Base-by-base conservation (phyloP, 345 rosid species). In the Gossypium mustelinum region DNA sequence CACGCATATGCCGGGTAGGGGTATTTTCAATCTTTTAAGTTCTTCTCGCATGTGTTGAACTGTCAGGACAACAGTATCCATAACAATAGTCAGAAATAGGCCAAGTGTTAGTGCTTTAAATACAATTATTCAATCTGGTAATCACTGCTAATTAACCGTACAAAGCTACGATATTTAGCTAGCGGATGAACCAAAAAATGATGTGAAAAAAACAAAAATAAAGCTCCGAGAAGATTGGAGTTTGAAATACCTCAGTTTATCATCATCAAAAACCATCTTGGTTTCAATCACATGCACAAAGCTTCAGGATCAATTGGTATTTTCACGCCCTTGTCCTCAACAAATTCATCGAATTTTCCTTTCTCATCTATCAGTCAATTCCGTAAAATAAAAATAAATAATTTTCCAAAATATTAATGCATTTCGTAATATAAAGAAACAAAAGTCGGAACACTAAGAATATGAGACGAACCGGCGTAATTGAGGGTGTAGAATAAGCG, bases 401-500 rank as follows among this genome's bases (percentile, higher is more conserved):
- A 34, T 34, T 5, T 61, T 29, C 17, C 69, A 18, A 41, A 18
- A 43, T 9, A 43, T 69, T 17, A 27, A 51, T 29, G 29, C 17
- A 51, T 70, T 25, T 48, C 52, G 14, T 34, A 48, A 25, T 5
- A 34, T 7, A 57, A 57, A 22, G 61, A 20, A 20, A 56, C 2
- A 68, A 14, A 24, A 68, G 9, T 9, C 14, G 43, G 9, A 5
- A 3, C 1, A 17, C 3, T 13, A 13, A 29, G 14, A 54, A 27
- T 24, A 54, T 11, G 63, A 41, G 52, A 56, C 48, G 24, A 34
- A 85, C 94, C 92, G 12, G 90, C 86, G 72, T 90, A 88, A 78
- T 86, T 88, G 71, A 88, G 92, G 61, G 89, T 88, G 81, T 88
- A 90, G 72, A 89, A 86, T 69, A 89, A 75, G 80, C 94, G 90